Evolutionary conservation across 805 yeast species (phyloP), one percentile per base, ranked within the genome.

Genomic region (Ogataea corticis): DNA sequence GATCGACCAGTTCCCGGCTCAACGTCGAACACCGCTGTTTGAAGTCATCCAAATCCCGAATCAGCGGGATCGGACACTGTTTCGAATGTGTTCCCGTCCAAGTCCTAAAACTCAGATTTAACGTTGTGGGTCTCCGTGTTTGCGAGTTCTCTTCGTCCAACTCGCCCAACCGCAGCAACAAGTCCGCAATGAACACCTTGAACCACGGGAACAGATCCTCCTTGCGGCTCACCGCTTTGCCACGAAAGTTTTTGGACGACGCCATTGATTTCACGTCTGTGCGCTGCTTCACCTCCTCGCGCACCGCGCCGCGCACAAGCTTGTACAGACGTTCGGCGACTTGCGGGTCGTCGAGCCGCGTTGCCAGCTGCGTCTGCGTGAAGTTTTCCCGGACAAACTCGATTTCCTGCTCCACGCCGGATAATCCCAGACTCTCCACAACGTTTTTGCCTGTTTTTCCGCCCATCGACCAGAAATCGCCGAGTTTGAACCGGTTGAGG

Each of bases 391-490:
- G 68, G 1, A 88, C 72, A 45, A 63, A 72, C 2, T 73, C 66
- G 55, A 85, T 73, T 48, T 55, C 58, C 34, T 44, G 55, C 13
- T 36, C 49, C 7, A 37, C 45, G n/a, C 42, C 13, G 0, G 85
- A 87, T 2, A 79, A 65, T 1, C 72, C 68, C n/a, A 90, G 62
- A 15, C 68, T 62, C n/a, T 65, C 61, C 14, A 73, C 50, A 1
- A 89, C 70, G 11, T 69, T 67, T 10, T 82, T 82, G 0, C 99
- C 99, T 9, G 75, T 66, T 53, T 87, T 88, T 2, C 98, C 99
- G 6, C 99, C 98, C 73, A 92, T 70, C 0, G 96, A 89, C 77
- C 96, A 85, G 46, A 92, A 79, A 54, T 90, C 96, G 0, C 79
- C 77, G 16, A 92, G 61, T 47, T 81, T 79, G 61, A 84, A 82